These are phyloP conservation scores for Lentinula aciculospora DNA, from an alignment of 768 basidiomycete species.

Conservation along the genomic window DNA sequence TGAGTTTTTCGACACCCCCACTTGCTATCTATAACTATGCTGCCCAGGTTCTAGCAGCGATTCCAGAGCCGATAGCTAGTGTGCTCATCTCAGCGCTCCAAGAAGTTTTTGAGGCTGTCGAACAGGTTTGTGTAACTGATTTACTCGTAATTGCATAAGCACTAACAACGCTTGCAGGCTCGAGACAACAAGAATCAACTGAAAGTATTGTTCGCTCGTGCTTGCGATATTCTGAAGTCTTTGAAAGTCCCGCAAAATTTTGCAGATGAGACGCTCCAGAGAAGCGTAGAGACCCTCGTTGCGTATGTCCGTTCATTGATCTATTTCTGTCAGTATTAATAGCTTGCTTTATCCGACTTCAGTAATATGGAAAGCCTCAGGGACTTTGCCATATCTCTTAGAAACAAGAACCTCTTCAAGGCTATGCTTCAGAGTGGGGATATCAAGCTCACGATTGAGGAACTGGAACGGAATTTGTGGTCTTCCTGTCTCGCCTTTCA, in stretches of 20 bases:
- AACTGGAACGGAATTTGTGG: slow-evolving; percentile 2
- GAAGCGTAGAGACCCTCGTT: neutral
- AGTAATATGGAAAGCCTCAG: slow-evolving; percentile 1
- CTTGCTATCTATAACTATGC: neutral
- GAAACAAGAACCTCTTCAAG: neutral
- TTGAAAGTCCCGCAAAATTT: neutral
- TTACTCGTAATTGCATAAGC: neutral
- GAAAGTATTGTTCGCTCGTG: neutral
- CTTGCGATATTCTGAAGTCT: neutral
- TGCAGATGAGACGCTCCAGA: neutral
- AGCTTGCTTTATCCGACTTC: neutral
- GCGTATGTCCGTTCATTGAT: neutral
- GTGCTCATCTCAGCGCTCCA: neutral
- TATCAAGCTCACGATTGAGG: neutral
- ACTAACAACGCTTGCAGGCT: neutral
- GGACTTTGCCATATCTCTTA: neutral
- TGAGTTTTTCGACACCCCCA: neutral
- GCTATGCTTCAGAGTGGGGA: neutral
- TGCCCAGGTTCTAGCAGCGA: neutral
- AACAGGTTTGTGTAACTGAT: neutral
- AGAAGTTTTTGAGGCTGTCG: neutral
- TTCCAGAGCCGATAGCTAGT: neutral
- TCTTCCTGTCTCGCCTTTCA: slow-evolving; percentile 1
- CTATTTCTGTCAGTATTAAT: neutral
- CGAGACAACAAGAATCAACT: slow-evolving; percentile 2